These are phyloP conservation scores for Oidiodendron maius DNA, from an alignment of 495 filamentous ascomycete species.

Conservation along the genomic window DNA sequence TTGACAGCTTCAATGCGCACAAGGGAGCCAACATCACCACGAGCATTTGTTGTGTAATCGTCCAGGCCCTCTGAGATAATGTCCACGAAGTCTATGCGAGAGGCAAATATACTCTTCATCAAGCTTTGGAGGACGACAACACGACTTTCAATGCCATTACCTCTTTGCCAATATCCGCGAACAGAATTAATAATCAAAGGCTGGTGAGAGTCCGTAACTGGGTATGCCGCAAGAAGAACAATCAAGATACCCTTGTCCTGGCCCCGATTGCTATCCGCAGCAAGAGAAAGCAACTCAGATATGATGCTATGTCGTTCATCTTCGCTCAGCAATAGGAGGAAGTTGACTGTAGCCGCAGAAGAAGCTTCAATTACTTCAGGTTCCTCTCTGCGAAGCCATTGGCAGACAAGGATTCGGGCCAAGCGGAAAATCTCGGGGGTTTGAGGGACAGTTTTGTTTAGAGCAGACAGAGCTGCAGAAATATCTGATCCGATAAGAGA, in stretches of 20 bases:
- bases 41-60: conserved; percentile 81
- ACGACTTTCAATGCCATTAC: conserved; percentile 49
- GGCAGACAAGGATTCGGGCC: conserved; percentile 31
- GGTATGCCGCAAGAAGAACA: neutral
- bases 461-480: neutral
- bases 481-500: neutral
- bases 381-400: conserved; percentile 41
- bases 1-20: conserved; percentile 73
- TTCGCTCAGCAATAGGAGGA: conserved; percentile 33
- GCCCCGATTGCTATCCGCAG: neutral
- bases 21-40: conserved; percentile 84
- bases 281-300: neutral
- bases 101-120: neutral
- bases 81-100: conserved; percentile 23
- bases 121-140: conserved; percentile 4
- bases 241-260: conserved; percentile 1
- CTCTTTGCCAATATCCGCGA: conserved; percentile 28
- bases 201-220: neutral
- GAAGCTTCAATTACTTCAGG: conserved; percentile 41
- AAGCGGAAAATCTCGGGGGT: conserved; percentile 26
- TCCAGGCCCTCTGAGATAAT: conserved; percentile 54
- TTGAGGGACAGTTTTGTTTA: neutral
- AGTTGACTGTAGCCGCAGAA: conserved; percentile 35
- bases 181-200: conserved; percentile 5
- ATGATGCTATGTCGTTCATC: neutral